Base-by-base conservation (phyloP, 129 eudicot genomes). In the Flaveria robusta region DNA sequence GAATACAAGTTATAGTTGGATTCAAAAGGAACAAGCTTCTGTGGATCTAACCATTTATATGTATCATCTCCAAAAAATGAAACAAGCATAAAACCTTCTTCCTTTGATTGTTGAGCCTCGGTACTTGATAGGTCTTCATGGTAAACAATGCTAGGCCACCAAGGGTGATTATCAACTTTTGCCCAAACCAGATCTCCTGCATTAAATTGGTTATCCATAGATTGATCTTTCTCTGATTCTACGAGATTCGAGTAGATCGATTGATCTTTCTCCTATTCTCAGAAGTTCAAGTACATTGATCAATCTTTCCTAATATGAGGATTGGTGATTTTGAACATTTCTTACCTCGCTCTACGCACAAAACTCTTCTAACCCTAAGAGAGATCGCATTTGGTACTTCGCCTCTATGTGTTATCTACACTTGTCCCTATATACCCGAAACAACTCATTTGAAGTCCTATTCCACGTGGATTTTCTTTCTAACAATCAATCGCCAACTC, bases 81-180 rank as follows among this genome's bases (percentile, higher is more conserved):
- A 31, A 85, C 84, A 16, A 78, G 72, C 10, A 70, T 7, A 41
- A 31, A 34, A 23, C 82, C 79, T 64, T 81, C 51, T 16, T 20
- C 54, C 74, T 85, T 82, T 7, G 62, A 14, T 14, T 56, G 26
- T 16, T 18, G 37, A 66, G 58, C 70, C 3, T 49, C 9, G 10
- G 60, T 5, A 37, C 66, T 67, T 15, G 82, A 63, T 24, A 65
- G 55, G 31, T 69, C 58, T 72, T 85, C 86, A 60, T 75, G 23
- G 24, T 41, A 82, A 2, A 85, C 27, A 2, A 70, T 70, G 46
- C 85, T 74, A 0, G 87, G 85, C 83, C 87, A 86, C 85, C 85
- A 86, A 15, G 81, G 85, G 52, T 80, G 59, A 9, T 22, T 37
- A 19, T 69, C 19, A 14, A 77, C 42, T 67, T 77, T 83, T 14